Evolutionary conservation across 2,329 filamentous ascomycete species (phyloP), one percentile per base, ranked within the genome.

Genomic region (Alternaria sp.): DNA sequence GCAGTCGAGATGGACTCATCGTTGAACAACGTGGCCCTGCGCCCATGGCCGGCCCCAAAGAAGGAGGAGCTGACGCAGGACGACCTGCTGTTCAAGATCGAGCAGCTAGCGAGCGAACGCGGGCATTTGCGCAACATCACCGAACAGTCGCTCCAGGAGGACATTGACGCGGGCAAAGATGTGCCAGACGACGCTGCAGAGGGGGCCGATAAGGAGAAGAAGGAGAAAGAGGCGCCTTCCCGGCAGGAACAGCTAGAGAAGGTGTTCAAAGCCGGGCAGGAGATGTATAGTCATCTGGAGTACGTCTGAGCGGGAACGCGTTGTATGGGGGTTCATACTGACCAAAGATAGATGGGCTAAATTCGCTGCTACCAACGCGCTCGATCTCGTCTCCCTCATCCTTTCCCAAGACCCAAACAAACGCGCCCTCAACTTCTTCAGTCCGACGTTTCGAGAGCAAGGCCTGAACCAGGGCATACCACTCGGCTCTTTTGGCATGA

Each of bases 71-170:
- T 87, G 82, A 75, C 86, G 85, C 50, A 84, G 53, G 67, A 73
- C 19, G 75, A 76, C 15, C 47, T 97, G n/a, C 84, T 87, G 60
- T 87, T 91, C 50, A 90, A 95, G 70, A 93, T 97, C 69, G 83
- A 86, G 61, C 93, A 94, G 69, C 90, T 97, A 73, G 91, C 93
- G 70, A 80, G 83, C 46, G 90, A 96, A 73, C 90, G 91, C 63
- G 93, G 92, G 13, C 92, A 93, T 23, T 96, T 98, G 77, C 90
- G 93, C 62, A 85, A 90, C 70, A 85, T 98, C 67, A 92, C 89
- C 53, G 92, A 97, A 78, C 86, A 89, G 54, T 86, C 88, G 46
- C 82, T 98, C 40, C 86, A 86, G 53, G 87, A 90, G 36, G 90
- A 96, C 73, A 89, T 96, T 55, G 81, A 83, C 15, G 65, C 72